A percentile compares a stretch with the other conserved stretches of the same genome.
Conservation (phyloP, 2,329 filamentous ascomycete species). For the Apiospora rasikravindrae region DNA sequence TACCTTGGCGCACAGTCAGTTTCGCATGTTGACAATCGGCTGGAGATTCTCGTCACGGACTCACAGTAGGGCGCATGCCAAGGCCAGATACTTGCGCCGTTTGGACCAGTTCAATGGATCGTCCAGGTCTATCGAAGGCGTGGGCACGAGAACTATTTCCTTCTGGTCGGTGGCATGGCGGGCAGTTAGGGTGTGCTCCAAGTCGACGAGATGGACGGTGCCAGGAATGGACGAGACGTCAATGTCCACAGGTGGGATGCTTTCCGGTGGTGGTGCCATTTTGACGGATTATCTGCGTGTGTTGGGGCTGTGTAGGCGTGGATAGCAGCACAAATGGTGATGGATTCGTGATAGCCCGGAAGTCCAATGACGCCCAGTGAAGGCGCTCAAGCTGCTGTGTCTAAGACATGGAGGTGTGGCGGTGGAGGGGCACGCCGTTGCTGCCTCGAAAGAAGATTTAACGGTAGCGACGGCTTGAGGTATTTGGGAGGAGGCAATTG, state of each 20-base stretch:
- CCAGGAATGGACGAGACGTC: slow-evolving; percentile 43
- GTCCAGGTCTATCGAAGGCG: slow-evolving; percentile 54
- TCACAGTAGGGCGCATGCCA: slow-evolving; percentile 35
- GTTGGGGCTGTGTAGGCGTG: neutral
- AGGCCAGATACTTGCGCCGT: slow-evolving; percentile 35
- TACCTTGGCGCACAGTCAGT: slow-evolving; percentile 37
- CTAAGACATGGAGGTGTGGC: neutral
- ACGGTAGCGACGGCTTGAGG: neutral
- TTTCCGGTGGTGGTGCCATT: neutral
- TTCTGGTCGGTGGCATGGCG: slow-evolving; percentile 39
- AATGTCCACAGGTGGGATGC: slow-evolving; percentile 19
- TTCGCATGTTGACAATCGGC: slow-evolving; percentile 19
- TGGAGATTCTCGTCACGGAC: neutral
- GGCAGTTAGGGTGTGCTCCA: slow-evolving; percentile 40
- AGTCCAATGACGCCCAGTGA: neutral
- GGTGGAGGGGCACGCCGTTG: neutral
- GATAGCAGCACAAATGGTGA: neutral
- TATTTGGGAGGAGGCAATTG: neutral
- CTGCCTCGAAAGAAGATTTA: neutral
- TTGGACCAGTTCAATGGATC: slow-evolving; percentile 58
- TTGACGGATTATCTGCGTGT: neutral
- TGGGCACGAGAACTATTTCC: slow-evolving; percentile 57
- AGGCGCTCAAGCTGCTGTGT: neutral
- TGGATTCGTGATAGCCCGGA: neutral
- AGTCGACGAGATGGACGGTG: slow-evolving; percentile 48